phyloP scores from a whole-genome alignment of 805 yeast genomes.

The Candida khao-thaluensis region DNA sequence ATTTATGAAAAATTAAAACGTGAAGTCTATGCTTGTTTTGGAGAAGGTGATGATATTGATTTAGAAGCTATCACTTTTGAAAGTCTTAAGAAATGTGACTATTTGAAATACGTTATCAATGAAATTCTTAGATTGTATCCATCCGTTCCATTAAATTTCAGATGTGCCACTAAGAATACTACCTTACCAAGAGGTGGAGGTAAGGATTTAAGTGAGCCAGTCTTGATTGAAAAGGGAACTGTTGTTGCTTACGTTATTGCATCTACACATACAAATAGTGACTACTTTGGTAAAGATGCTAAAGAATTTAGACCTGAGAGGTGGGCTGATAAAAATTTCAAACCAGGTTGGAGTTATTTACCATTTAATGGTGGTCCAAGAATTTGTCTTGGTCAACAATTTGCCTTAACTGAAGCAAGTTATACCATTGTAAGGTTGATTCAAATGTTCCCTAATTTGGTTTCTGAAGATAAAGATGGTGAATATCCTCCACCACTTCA shows the following conservation, averaged over 20 bases:
- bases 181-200: conserved; percentile 41
- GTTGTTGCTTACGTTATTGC: conserved; percentile 38
- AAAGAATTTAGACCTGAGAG: conserved; percentile 48
- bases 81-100: conserved; percentile 33
- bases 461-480: conserved; percentile 10
- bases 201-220: conserved; percentile 34
- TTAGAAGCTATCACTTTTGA: conserved; percentile 31
- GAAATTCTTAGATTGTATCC: conserved; percentile 37
- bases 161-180: conserved; percentile 30
- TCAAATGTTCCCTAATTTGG: conserved; percentile 25
- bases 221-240: conserved; percentile 44
- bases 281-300: conserved; percentile 46
- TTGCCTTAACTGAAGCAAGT: conserved; percentile 53
- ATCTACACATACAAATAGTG: conserved; percentile 42
- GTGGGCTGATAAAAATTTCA: conserved; percentile 38
- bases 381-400: conserved; percentile 56
- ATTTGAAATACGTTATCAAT: conserved; percentile 30
- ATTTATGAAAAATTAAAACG: conserved; percentile 27
- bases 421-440: conserved; percentile 40
- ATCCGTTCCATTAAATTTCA: conserved; percentile 34
- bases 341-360: conserved; percentile 47
- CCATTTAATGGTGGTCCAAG: conserved; percentile 59
- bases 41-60: conserved; percentile 23
- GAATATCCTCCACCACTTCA: conserved; percentile 18
- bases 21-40: conserved; percentile 27